phyloP scores from a whole-genome alignment of 1,139 yeast genomes.

The Meyerozyma athensensis region DNA sequence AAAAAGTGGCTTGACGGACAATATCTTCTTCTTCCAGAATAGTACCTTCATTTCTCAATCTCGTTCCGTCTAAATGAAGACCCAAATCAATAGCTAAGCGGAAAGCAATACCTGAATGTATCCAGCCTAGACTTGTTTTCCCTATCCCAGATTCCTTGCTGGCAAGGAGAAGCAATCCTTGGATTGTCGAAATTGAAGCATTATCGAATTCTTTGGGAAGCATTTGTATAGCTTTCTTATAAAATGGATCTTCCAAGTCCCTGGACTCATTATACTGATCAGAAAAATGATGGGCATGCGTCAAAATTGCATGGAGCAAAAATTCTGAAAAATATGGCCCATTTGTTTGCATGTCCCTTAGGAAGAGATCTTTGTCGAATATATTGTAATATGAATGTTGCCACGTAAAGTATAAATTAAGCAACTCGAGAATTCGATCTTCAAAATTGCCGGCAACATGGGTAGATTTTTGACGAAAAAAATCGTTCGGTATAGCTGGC shows the following conservation, averaged over 20 bases:
- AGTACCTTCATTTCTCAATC: slow-evolving; percentile 5
- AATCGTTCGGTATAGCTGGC: not conserved
- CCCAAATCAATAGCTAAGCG: slow-evolving; percentile 12
- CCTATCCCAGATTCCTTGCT: slow-evolving; percentile 12
- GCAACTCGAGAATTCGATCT: slow-evolving; percentile 8
- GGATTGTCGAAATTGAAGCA: slow-evolving; percentile 10
- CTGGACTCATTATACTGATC: slow-evolving; percentile 6
- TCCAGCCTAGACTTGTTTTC: slow-evolving; percentile 10
- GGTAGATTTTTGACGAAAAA: not conserved
- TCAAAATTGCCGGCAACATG: slow-evolving; percentile 6
- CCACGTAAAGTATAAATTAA: slow-evolving; percentile 11
- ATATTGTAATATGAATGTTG: slow-evolving; percentile 11
- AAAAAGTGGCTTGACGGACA: slow-evolving; percentile 10
- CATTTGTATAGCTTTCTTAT: slow-evolving; percentile 9
- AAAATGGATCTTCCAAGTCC: slow-evolving; percentile 7
- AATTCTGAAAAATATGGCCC: slow-evolving; percentile 11
- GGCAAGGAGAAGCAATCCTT: slow-evolving; percentile 11
- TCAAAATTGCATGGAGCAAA: slow-evolving; percentile 8
- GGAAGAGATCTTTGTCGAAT: slow-evolving; percentile 9
- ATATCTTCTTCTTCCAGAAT: slow-evolving; percentile 9
- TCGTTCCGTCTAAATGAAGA: slow-evolving; percentile 9
- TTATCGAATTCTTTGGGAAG: slow-evolving; percentile 11
- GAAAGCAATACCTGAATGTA: slow-evolving; percentile 12
- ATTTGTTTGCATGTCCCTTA: slow-evolving; percentile 11
- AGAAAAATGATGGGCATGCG: slow-evolving; percentile 10